Percentiles rank a stretch among this genome's conserved stretches.
Evolutionary conservation across 768 basidiomycete genomes (phyloP).

Genomic region (Boletus patriciae): DNA sequence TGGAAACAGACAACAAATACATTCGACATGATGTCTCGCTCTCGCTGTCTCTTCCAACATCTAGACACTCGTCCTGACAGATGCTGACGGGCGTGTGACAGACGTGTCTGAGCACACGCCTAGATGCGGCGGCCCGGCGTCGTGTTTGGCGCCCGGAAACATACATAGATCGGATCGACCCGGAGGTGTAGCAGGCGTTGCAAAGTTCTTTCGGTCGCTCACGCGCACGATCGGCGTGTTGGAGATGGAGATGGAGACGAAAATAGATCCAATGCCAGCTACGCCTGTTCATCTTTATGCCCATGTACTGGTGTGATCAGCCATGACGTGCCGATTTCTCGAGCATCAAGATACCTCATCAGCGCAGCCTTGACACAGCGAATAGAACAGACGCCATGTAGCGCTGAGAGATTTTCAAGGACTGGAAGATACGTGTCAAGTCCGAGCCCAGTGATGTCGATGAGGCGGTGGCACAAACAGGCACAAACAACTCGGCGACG

Average conservation of each 20-base stretch:
- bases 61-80: not conserved
- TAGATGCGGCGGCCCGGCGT: not conserved
- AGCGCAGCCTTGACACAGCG: constrained; percentile 11
- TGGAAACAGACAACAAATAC: not conserved
- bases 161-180: not conserved
- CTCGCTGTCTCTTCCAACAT: not conserved
- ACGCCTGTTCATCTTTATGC: not conserved
- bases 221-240: not conserved
- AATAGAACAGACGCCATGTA: not conserved
- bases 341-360: not conserved
- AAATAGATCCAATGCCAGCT: not conserved
- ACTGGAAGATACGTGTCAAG: not conserved
- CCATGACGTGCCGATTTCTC: not conserved
- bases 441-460: not conserved
- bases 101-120: not conserved
- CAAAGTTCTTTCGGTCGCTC: not conserved
- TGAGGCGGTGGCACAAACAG: not conserved
- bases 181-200: not conserved
- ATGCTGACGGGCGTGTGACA: constrained; percentile 3
- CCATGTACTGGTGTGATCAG: not conserved
- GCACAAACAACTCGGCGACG: not conserved
- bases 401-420: not conserved
- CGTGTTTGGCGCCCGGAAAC: not conserved
- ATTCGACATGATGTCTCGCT: not conserved
- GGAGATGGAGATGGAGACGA: not conserved